Percentiles rank a stretch among this genome's conserved stretches.
Evolutionary conservation across 306 rosid species (phyloP).

Genomic region (Coriaria nepalensis): DNA sequence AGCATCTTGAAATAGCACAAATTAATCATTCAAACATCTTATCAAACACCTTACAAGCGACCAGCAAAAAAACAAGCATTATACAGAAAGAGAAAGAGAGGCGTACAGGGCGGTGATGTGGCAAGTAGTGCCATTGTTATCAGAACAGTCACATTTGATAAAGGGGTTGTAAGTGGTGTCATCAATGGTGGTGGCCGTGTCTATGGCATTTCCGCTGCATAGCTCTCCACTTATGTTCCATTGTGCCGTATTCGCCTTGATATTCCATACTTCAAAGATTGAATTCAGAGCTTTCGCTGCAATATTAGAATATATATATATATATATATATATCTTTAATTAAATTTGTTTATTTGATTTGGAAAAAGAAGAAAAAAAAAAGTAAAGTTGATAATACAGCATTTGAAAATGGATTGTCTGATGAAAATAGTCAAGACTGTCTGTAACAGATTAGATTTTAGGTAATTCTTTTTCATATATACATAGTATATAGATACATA

Average conservation of each 20-base stretch:
- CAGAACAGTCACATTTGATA: conserved; percentile 53
- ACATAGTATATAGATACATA: too few relatives aligned
- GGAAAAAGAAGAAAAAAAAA: background rate
- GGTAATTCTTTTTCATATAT: too few relatives aligned
- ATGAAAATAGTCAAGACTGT: too few relatives aligned
- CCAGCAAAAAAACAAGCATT: background rate
- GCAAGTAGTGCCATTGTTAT: conserved; percentile 26
- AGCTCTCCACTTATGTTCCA: conserved; percentile 67
- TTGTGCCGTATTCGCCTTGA: conserved; percentile 8
- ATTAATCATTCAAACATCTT: background rate
- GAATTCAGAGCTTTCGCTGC: conserved; percentile 52
- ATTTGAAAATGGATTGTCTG: too few relatives aligned
- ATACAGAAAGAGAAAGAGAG: conserved; percentile 3
- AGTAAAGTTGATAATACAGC: too few relatives aligned
- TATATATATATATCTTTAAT: background rate
- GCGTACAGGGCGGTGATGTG: conserved; percentile 46
- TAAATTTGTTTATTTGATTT: background rate
- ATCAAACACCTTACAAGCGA: background rate
- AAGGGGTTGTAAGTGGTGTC: conserved; percentile 19
- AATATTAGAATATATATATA: background rate
- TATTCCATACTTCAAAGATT: conserved; percentile 42
- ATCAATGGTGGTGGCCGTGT: conserved; percentile 6
- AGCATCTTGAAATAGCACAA: background rate
- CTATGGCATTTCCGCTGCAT: conserved; percentile 55
- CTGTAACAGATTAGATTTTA: too few relatives aligned